Evolutionary conservation across 1,284 basidiomycete genomes (phyloP), one percentile per base, ranked within the genome.

Genomic region (Pseudozyma sp.): DNA sequence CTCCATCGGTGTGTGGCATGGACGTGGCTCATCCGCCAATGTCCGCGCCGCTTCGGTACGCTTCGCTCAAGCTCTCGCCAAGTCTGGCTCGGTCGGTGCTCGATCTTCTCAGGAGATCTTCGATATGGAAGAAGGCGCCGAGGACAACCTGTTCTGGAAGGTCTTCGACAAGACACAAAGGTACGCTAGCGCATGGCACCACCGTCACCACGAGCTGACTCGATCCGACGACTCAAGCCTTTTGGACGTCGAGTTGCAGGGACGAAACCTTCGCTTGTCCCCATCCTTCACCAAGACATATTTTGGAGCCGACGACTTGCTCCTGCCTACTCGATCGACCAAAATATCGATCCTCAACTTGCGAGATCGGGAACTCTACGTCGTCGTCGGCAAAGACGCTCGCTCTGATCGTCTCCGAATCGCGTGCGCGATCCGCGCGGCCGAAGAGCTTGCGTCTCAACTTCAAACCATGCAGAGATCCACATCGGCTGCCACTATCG

Each of bases 1-100:
- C n/a, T 59, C 70, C 6, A 49, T 76, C 2, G 74, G 79, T 56
- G 73, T 83, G 11, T 82, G 81, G 81, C 77, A 83, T 50, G 81
- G 81, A 16, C 42, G 57, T 11, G 81, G 80, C 50, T 62, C 76
- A 6, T 40, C 66, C 6, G 21, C 43, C 13, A 51, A 58, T n/a
- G 73, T 76, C 34, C 67, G 79, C n/a, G 61, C 60, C 25, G 65
- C 59, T 25, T 76, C 79, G 12, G 51, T 67, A n/a, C 66, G 62
- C 7, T 82, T 71, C 45, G 77, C 79, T 34, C 61, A 63, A 12
- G 68, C 74, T 18, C 59, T 77, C 11, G 67, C 69, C 40, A 66
- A 61, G 42, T 54, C 61, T 5, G 63, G 50, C n/a, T 65, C 71
- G 1, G 45, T 59, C 8, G 51, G 56, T 42, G 61, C 52, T 56